Base-by-base conservation (phyloP, 805 yeast genomes). In the Teunomyces funiuensis region DNA sequence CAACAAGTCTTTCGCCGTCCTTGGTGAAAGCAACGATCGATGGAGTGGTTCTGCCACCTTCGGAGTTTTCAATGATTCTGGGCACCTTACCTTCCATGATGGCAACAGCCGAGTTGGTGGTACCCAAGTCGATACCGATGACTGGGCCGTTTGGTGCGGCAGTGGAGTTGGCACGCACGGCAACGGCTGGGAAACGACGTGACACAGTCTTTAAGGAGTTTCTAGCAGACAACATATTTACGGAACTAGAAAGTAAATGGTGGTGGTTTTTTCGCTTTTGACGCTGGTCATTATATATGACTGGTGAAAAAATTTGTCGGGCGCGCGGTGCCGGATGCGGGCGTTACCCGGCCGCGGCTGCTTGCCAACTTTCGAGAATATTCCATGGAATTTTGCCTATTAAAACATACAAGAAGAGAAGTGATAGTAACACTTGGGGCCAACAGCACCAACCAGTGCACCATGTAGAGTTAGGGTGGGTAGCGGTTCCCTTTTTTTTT, bases 1-100 rank as follows among this genome's bases (percentile, higher is more conserved):
- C 97, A 47, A 89, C 96, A 46, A 89, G 73, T 60, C 95, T 83
- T 71, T 87, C 95, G 45, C 91, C 93, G 45, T 85, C 93, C 65
- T 84, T 83, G 52, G 93, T 85, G 80, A 89, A 89, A 41, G 97
- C 97, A 45, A 89, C 97, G 33, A 89, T 88, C 26, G 97, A 90
- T 23, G 97, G 97, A 15, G 96, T 88, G 39, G 95, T 83, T 52
- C 60, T 52, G 52, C 73, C 79, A 73, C 73, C 76, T 66, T 69
- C 87, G 46, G 79, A 65, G 73, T 86, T 85, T 68, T 87, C 95
- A 46, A 86, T 71, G 48, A 86, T 88, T 66, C 79, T 80, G 44
- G 95, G 91, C 45, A 73, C 64, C 61, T 81, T 77, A 49, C 88
- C 86, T 66, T 85, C 90, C 82, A 87, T 80, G 41, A 85, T 69